phyloP scores from a whole-genome alignment of 768 basidiomycete genomes.

The Leccinum subgranulosum region DNA sequence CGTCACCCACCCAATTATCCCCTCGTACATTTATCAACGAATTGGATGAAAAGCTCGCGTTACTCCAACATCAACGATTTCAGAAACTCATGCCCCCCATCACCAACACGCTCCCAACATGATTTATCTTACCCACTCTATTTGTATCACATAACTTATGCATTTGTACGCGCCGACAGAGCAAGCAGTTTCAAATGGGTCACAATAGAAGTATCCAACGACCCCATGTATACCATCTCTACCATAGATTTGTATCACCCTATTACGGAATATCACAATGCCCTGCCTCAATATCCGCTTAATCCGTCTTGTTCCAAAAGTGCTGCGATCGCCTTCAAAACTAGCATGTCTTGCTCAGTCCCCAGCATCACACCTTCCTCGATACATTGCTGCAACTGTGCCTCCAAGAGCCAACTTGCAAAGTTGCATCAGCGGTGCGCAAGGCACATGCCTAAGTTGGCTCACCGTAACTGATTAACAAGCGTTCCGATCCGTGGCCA shows the following conservation, averaged over 20 bases:
- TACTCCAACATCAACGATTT: conserved; percentile 14
- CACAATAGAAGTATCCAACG: background rate
- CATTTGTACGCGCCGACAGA: background rate
- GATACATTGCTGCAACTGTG: conserved; percentile 60
- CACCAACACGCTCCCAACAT: background rate
- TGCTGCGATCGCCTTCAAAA: conserved; percentile 45
- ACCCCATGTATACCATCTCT: conserved; percentile 5
- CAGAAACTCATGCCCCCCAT: conserved; percentile 1
- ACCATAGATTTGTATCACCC: conserved; percentile 16
- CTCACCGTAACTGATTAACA: conserved; percentile 79
- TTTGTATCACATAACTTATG: conserved; percentile 11
- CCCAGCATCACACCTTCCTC: conserved; percentile 55
- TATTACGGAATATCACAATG: background rate
- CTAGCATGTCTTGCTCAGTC: conserved; percentile 48
- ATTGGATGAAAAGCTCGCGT: conserved; percentile 19
- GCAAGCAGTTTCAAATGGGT: background rate
- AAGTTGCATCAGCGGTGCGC: background rate
- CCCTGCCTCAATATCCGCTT: background rate
- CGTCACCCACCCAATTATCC: conserved; percentile 8
- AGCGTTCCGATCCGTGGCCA: conserved; percentile 91
- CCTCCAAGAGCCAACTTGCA: conserved; percentile 63
- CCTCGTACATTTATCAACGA: conserved; percentile 17
- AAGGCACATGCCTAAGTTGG: background rate
- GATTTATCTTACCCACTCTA: background rate
- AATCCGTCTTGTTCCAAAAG: conserved; percentile 39